phyloP scores from a whole-genome alignment of 2,329 filamentous ascomycete genomes.

The Venturia carpophila region DNA sequence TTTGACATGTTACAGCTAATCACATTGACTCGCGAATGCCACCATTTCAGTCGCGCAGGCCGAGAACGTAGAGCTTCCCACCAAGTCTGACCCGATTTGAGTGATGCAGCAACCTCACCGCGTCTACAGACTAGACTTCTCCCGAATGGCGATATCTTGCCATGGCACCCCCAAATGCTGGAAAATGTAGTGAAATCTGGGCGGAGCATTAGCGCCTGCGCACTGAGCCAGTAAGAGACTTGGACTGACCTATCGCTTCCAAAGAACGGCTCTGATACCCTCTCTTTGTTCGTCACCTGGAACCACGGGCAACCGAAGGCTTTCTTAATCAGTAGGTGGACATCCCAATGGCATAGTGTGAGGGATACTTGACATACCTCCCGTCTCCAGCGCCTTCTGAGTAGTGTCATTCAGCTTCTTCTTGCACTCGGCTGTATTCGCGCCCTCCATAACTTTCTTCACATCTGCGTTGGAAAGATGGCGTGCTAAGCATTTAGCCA shows the following conservation, averaged over 20 bases:
- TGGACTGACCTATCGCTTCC: slow-evolving; percentile 58
- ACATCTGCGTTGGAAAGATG: slow-evolving; percentile 49
- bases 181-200: slow-evolving; percentile 61
- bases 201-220: slow-evolving; percentile 8
- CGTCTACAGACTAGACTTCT: slow-evolving; percentile 17
- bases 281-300: slow-evolving; percentile 53
- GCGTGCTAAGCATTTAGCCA: slow-evolving; percentile 37
- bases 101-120: background rate
- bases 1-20: background rate
- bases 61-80: background rate
- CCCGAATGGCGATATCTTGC: slow-evolving; percentile 44
- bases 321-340: background rate
- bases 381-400: slow-evolving; percentile 52
- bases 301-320: slow-evolving; percentile 75
- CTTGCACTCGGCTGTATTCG: slow-evolving; percentile 44
- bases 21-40: background rate
- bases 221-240: background rate
- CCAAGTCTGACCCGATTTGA: background rate
- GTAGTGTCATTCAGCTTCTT: slow-evolving; percentile 51
- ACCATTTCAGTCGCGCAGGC: background rate
- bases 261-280: slow-evolving; percentile 61
- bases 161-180: slow-evolving; percentile 55
- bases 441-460: slow-evolving; percentile 47
- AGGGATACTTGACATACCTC: slow-evolving; percentile 27
- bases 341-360: background rate